Percentiles rank a stretch among this genome's conserved stretches.
These are phyloP conservation scores for Skeletonema grethae DNA, from an alignment of 108 stramenopile species.

Conservation along the genomic window DNA sequence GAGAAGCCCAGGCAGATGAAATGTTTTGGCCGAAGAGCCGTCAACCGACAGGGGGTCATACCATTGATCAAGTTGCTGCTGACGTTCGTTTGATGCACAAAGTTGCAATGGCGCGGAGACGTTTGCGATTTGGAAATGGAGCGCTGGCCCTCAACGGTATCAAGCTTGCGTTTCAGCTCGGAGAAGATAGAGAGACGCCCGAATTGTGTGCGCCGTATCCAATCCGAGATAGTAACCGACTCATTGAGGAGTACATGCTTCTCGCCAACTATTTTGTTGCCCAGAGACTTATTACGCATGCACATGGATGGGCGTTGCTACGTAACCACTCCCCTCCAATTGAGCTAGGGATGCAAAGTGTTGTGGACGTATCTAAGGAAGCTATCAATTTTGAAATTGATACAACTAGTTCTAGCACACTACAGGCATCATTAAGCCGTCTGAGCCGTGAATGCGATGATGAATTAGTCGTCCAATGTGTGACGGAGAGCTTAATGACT, in stretches of 20 bases:
- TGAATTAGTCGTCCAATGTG: slow-evolving; percentile 73
- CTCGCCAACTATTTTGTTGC: slow-evolving; percentile 97
- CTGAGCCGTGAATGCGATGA: slow-evolving; percentile 71
- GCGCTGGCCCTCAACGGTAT: slow-evolving; percentile 88
- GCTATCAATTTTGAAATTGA: slow-evolving; percentile 71
- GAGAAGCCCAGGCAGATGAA: slow-evolving; percentile 62
- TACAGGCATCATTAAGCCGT: slow-evolving; percentile 82
- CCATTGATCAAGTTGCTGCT: slow-evolving; percentile 80
- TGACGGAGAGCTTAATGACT: slow-evolving; percentile 83
- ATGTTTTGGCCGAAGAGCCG: slow-evolving; percentile 81
- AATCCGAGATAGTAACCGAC: slow-evolving; percentile 90
- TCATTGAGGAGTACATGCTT: slow-evolving; percentile 99
- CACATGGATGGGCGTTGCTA: slow-evolving; percentile 74
- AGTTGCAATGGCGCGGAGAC: slow-evolving; percentile 84
- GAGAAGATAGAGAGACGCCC: slow-evolving; percentile 89
- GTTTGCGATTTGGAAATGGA: slow-evolving; percentile 85
- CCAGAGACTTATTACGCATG: slow-evolving; percentile 87
- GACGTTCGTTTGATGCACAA: slow-evolving; percentile 90
- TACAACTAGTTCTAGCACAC: slow-evolving; percentile 55
- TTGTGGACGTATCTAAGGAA: slow-evolving; percentile 64
- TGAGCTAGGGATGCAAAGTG: slow-evolving; percentile 64
- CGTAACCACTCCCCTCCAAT: slow-evolving; percentile 76
- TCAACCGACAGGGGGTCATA: slow-evolving; percentile 83
- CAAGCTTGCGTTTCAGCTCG: slow-evolving; percentile 91
- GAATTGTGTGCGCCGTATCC: slow-evolving; percentile 81